Base-by-base conservation (phyloP, 805 yeast genomes). In the Phaffomyces opuntiae region DNA sequence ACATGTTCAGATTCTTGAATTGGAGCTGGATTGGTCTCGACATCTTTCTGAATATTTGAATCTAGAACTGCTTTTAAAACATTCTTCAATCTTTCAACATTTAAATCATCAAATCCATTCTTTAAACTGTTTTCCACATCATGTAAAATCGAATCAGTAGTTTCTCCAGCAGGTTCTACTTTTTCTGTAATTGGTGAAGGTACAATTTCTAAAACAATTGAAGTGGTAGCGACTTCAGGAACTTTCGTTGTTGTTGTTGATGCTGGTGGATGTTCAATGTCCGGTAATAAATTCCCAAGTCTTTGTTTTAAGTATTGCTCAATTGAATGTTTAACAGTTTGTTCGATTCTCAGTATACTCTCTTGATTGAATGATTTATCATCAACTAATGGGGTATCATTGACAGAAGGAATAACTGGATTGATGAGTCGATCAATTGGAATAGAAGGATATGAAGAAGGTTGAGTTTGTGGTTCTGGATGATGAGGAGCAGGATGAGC, bases 231-330 rank as follows among this genome's bases (percentile, higher is more conserved):
- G 13, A 32, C 13, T 14, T 31, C 33, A 13, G 34, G 24, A 35
- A 19, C 7, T 7, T 16, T 9, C 14, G 17, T 31, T 32, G 24
- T 9, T 21, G 17, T 31, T 32, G 29, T 9, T 13, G 33, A 25
- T 37, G 12, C 4, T 26, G 35, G 35, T 31, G 39, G 19, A 16
- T 4, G 7, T 13, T 13, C 32, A 37, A 40, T n/a, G 12, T 36
- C 37, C 9, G 42, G 44, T 9, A 40, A 43, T 16, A 47, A 21
- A 14, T 26, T 33, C 12, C 39, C 49, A 11, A 47, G 24, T 21
- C 44, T 37, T 35, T 43, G 38, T 35, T 40, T 43, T 34, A 47
- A 40, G 12, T 47, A 47, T 7, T 39, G 33, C 24, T 47, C 49
- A 17, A 43, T 37, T 2, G 40, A 40, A 1, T 40, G 34, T 35